A percentile compares a stretch with the other conserved stretches of the same genome.
Conservation (phyloP, 495 filamentous ascomycete species). For the Aspergillus olivimuriae region DNA sequence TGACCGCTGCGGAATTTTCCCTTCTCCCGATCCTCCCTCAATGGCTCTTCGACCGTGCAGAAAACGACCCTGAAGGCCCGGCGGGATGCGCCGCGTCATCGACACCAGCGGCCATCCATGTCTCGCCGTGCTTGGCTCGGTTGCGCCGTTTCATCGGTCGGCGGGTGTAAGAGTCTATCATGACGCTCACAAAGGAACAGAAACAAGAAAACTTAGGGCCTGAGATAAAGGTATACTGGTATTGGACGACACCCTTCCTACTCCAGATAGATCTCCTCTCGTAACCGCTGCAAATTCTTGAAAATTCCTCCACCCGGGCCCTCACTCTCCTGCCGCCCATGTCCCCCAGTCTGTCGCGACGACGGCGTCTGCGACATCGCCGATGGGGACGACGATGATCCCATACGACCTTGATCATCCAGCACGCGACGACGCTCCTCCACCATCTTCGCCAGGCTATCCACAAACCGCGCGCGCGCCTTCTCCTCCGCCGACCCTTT, state of each 20-base stretch:
- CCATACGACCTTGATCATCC: conserved; percentile 51
- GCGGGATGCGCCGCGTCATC: conserved; percentile 12
- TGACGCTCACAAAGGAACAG: no score
- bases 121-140: conserved; percentile 6
- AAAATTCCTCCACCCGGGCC: conserved; percentile 68
- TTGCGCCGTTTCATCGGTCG: conserved; percentile 6
- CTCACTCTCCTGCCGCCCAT: conserved; percentile 36
- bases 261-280: conserved; percentile 63
- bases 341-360: no score
- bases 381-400: no score
- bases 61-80: background rate
- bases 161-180: no score
- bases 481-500: conserved; percentile 91
- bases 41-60: background rate
- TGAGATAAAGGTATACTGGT: no score
- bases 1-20: background rate
- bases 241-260: conserved; percentile 12
- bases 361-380: no score
- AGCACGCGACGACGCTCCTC: conserved; percentile 50
- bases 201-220: no score
- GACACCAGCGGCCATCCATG: conserved; percentile 1
- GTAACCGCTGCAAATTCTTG: conserved; percentile 70
- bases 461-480: conserved; percentile 73
- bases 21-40: background rate
- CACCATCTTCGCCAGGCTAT: conserved; percentile 58